Base-by-base conservation (phyloP, 257 asterid species). In the Solanum bulbocastanum region DNA sequence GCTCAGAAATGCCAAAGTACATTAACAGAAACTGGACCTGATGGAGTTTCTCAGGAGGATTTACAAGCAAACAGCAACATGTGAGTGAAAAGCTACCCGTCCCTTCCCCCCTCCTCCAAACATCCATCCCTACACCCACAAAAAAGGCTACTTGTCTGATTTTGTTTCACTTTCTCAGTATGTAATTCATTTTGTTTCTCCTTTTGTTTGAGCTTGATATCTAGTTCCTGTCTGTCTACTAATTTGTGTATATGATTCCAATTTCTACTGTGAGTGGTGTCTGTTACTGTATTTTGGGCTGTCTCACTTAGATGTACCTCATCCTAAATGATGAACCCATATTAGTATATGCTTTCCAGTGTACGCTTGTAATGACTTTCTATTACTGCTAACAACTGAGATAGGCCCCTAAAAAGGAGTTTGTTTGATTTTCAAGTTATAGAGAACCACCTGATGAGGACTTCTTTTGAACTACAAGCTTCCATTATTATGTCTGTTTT, bases 1-100 rank as follows among this genome's bases (percentile, higher is more conserved):
- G 99, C 99, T 35, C 98, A 96, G 88, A 96, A 95, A 93, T 97
- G 99, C 92, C 99, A 95, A 73, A 96, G 91, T 92, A 92, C 99
- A 73, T 89, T 97, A 83, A 90, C 99, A 83, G 98, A 97, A 91
- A 93, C 96, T 90, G 99, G 99, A 75, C 92, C 96, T 30, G 98
- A 95, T 58, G 99, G 99, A 32, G 89, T 94, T 86, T 93, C 98
- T 85, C 98, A 93, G 88, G 94, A 95, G 87, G 98, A 96, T 91
- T 90, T 97, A 79, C 99, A 96, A 92, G 93, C 98, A 87, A 97
- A 94, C 92, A 94, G 98, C 90, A 98, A 87, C 88, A 90, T 97
- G 99, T 97, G 92, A 91, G 99, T 93, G 73, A 66, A 83, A 65
- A 39, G 32, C 68, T 56, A 71, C 36, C 27, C 32, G 10, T 69